Evolutionary conservation across 164 flowering plant species (phyloP).

Genomic region (Stephania japonica): DNA sequence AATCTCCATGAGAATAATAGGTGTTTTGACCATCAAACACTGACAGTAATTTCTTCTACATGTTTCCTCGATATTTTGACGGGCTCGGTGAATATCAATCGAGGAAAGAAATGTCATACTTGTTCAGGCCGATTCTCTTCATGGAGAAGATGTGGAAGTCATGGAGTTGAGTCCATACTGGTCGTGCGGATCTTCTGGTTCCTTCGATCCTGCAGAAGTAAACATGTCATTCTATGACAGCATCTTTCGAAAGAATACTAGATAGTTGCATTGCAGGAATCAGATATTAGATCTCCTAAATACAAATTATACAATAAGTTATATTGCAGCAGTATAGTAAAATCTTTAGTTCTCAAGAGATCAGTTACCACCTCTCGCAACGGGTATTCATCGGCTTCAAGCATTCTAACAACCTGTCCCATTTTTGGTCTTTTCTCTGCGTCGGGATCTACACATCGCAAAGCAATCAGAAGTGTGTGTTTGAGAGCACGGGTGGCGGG

Average conservation of each 20-base stretch:
- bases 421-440: constrained; percentile 64
- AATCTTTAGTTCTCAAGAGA: not conserved
- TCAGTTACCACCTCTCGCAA: constrained; percentile 43
- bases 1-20: constrained; percentile 1
- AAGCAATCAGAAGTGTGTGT: constrained; percentile 56
- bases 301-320: not conserved
- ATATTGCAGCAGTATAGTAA: not conserved
- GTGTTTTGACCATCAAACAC: not conserved
- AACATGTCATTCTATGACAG: not conserved
- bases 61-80: not conserved
- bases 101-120: not conserved
- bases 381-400: constrained; percentile 62
- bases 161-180: constrained; percentile 60
- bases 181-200: constrained; percentile 51
- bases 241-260: not conserved
- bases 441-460: constrained; percentile 71
- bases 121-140: not conserved
- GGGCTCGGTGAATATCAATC: not conserved
- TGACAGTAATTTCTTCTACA: not conserved
- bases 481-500: constrained; percentile 60
- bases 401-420: constrained; percentile 70
- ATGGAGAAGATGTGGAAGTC: constrained; percentile 10
- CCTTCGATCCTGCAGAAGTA: constrained; percentile 46
- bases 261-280: not conserved
- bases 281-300: not conserved